Percentiles rank a stretch among this genome's conserved stretches.
phyloP scores from a whole-genome alignment of 2,329 filamentous ascomycete species.

The Claviceps paspali region DNA sequence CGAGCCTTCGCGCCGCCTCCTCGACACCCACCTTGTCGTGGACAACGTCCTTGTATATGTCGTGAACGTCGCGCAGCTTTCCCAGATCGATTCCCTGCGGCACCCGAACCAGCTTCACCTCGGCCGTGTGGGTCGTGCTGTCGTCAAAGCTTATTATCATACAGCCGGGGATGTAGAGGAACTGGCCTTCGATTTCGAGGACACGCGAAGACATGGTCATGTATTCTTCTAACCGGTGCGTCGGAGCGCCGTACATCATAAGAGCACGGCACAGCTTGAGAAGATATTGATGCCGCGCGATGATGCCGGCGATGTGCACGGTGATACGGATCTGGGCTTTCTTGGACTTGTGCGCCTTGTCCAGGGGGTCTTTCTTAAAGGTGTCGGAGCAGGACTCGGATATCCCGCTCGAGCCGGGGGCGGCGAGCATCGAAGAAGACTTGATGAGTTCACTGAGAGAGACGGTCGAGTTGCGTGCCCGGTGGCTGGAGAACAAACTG shows the following conservation, averaged over 20 bases:
- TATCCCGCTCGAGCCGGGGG: conserved; percentile 28
- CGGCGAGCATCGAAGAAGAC: conserved; percentile 36
- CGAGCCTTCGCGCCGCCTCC: conserved; percentile 47
- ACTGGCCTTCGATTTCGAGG: conserved; percentile 77
- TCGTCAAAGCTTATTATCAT: conserved; percentile 93
- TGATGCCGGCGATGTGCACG: conserved; percentile 48
- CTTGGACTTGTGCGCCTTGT: conserved; percentile 20
- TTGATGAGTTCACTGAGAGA: conserved; percentile 36
- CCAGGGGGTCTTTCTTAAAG: conserved; percentile 23
- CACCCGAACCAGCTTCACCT: conserved; percentile 59
- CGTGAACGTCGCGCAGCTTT: conserved; percentile 57
- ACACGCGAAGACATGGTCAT: conserved; percentile 83
- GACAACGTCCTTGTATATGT: conserved; percentile 70
- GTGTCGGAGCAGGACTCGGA: conserved; percentile 29
- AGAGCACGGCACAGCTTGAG: conserved; percentile 71
- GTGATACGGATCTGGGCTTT: conserved; percentile 31
- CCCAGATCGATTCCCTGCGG: conserved; percentile 58
- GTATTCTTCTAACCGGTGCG: conserved; percentile 82
- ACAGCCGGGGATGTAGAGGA: conserved; percentile 77
- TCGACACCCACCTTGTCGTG: conserved; percentile 61
- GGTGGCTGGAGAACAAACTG: conserved; percentile 25
- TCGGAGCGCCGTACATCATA: conserved; percentile 84
- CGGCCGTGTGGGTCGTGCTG: conserved; percentile 55
- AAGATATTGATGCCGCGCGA: conserved; percentile 69
- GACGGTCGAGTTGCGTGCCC: conserved; percentile 26